Percentiles rank a stretch among this genome's conserved stretches.
Evolutionary conservation across 306 rosid genomes (phyloP).

Genomic region (Gleditsia sinensis): DNA sequence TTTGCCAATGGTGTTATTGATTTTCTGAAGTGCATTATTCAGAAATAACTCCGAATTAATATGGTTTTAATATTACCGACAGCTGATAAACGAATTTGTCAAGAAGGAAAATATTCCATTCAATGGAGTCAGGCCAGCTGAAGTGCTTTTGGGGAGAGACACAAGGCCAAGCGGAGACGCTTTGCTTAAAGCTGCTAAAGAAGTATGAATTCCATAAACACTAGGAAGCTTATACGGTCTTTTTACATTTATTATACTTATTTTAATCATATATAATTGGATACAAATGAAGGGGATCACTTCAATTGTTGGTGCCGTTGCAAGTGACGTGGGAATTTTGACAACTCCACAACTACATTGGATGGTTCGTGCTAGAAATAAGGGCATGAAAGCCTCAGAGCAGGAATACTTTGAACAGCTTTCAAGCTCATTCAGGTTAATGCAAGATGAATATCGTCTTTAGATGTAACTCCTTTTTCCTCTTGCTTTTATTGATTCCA

Average conservation of each 20-base stretch:
- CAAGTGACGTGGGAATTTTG: conserved; percentile 75
- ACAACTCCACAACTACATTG: conserved; percentile 92
- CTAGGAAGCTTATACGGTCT: not conserved
- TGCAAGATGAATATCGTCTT: conserved; percentile 16
- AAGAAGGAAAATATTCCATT: conserved; percentile 58
- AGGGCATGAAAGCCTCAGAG: conserved; percentile 59
- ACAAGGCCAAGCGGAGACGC: conserved; percentile 88
- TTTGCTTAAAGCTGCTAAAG: conserved; percentile 85
- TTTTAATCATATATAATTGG: conserved; percentile 11
- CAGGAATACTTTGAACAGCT: conserved; percentile 71
- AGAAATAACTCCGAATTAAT: not conserved
- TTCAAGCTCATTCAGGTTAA: conserved; percentile 80
- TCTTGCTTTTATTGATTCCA: conserved; percentile 18
- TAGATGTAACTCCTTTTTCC: not conserved
- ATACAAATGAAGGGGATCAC: conserved; percentile 64
- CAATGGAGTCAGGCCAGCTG: conserved; percentile 47
- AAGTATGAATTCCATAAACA: conserved; percentile 38
- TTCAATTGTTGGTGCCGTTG: conserved; percentile 69
- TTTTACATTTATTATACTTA: not conserved
- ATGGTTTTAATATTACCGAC: conserved; percentile 29
- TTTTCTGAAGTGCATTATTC: not conserved
- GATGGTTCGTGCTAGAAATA: conserved; percentile 87
- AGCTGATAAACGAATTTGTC: conserved; percentile 67
- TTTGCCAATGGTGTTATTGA: not conserved
- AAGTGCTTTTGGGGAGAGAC: conserved; percentile 84